phyloP scores from a whole-genome alignment of 805 yeast genomes.

The Candida pini region DNA sequence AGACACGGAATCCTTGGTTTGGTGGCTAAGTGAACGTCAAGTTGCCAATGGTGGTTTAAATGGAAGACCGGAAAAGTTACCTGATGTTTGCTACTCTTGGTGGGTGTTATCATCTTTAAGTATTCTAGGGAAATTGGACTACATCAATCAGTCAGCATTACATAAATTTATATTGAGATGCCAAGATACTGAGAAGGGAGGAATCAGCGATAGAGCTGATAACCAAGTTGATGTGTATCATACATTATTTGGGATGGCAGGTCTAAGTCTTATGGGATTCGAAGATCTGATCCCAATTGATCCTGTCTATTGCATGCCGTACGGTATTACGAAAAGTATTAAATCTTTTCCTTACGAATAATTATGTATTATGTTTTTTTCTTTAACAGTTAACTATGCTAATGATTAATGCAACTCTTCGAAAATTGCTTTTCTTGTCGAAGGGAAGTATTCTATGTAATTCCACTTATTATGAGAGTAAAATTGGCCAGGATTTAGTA shows the following conservation, averaged over 20 bases:
- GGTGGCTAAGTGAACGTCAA: constrained; percentile 94
- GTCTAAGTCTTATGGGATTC: constrained; percentile 68
- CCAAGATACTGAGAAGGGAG: constrained; percentile 79
- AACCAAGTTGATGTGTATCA: constrained; percentile 92
- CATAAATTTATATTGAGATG: constrained; percentile 63
- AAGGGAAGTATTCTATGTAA: constrained; percentile 71
- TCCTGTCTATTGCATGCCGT: constrained; percentile 85
- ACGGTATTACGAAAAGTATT: constrained; percentile 31
- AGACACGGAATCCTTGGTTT: constrained; percentile 46
- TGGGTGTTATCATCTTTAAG: constrained; percentile 85
- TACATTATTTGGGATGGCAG: constrained; percentile 86
- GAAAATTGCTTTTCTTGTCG: constrained; percentile 44
- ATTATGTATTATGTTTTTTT: too few relatives aligned
- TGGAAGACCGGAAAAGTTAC: constrained; percentile 92
- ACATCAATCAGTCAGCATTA: constrained; percentile 69
- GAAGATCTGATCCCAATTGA: constrained; percentile 60
- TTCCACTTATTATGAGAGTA: constrained; percentile 42
- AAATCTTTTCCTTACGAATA: constrained; percentile 27
- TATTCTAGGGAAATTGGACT: constrained; percentile 58
- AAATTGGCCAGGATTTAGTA: constrained; percentile 65
- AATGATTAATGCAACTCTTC: constrained; percentile 37
- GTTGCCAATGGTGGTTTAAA: constrained; percentile 84
- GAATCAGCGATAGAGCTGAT: constrained; percentile 87
- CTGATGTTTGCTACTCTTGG: constrained; percentile 98
- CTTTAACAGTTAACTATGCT: too few relatives aligned